A percentile compares a stretch with the other conserved stretches of the same genome.
Conservation (phyloP, 371 early-diverging fungal genomes). For the Basidiobolus meristosporus region DNA sequence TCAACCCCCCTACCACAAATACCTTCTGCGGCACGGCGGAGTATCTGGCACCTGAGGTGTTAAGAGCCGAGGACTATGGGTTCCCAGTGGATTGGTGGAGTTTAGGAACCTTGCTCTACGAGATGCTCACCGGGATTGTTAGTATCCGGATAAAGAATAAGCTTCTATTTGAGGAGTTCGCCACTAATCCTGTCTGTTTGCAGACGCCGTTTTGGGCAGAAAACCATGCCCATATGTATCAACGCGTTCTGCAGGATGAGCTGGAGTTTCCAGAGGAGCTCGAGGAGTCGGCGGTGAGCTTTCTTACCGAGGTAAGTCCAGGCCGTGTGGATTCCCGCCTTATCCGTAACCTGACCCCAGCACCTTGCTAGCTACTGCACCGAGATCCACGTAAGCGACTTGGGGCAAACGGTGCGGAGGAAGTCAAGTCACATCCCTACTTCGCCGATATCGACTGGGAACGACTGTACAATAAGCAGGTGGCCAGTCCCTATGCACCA, state of each 20-base stretch:
- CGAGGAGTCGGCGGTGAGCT: conserved; percentile 26
- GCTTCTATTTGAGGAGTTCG: no score
- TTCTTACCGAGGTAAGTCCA: conserved; percentile 42
- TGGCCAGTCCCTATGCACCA: conserved; percentile 22
- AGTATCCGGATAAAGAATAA: no score
- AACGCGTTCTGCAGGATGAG: conserved; percentile 49
- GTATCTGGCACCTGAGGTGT: conserved; percentile 83
- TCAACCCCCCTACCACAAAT: no score
- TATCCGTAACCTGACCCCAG: no score
- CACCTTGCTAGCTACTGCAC: conserved; percentile 28
- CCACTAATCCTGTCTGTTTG: no score
- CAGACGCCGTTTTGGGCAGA: conserved; percentile 70
- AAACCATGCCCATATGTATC: conserved; percentile 61
- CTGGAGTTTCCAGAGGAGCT: conserved; percentile 51
- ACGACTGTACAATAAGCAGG: conserved; percentile 5
- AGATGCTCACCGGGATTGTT: conserved; percentile 49
- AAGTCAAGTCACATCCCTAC: conserved; percentile 48
- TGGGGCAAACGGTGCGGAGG: conserved; percentile 30
- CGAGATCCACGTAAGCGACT: conserved; percentile 40
- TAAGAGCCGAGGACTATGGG: conserved; percentile 59
- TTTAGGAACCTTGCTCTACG: conserved; percentile 83
- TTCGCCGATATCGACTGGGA: conserved; percentile 54
- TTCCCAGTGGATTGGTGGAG: conserved; percentile 93
- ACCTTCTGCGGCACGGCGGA: conserved; percentile 95
- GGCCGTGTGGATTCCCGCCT: no score